Evolutionary conservation across 2,329 filamentous ascomycete genomes (phyloP).

Genomic region (Bertia moriformis): DNA sequence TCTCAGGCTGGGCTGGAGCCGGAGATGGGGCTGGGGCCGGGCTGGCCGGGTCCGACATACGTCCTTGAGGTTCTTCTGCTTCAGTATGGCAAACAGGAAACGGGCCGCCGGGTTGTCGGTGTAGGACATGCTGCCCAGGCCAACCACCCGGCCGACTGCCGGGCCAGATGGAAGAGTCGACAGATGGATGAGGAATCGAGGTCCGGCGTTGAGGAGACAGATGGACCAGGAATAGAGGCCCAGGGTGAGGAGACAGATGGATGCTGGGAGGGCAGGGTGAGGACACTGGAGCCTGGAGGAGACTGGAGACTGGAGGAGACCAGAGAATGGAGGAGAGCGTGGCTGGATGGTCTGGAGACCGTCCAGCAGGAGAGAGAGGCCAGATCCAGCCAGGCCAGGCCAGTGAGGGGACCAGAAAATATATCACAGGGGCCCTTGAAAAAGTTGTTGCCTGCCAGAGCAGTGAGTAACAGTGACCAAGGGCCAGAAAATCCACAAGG

Average conservation of each 20-base stretch:
- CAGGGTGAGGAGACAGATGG: too few relatives aligned
- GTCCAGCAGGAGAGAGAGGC: background rate
- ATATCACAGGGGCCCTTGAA: too few relatives aligned
- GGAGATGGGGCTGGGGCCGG: background rate
- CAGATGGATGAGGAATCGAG: constrained; percentile 1
- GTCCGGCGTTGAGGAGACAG: too few relatives aligned
- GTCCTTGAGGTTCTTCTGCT: constrained; percentile 45
- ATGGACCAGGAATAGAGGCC: too few relatives aligned
- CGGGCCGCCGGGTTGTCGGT: constrained; percentile 40
- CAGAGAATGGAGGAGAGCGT: background rate
- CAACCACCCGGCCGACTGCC: background rate
- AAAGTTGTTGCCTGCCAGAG: too few relatives aligned
- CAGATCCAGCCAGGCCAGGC: background rate
- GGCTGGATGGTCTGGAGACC: background rate
- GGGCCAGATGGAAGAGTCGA: background rate
- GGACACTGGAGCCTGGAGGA: too few relatives aligned
- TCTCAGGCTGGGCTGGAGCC: background rate
- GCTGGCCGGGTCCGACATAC: constrained; percentile 22
- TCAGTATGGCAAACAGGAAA: constrained; percentile 43
- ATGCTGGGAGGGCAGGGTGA: too few relatives aligned
- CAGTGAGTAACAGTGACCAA: background rate
- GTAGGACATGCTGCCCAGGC: constrained; percentile 16
- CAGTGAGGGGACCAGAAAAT: too few relatives aligned
- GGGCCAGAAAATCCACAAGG: background rate
- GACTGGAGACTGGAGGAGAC: too few relatives aligned